phyloP scores from a whole-genome alignment of 768 basidiomycete genomes.

The Tylopilus intermedius region DNA sequence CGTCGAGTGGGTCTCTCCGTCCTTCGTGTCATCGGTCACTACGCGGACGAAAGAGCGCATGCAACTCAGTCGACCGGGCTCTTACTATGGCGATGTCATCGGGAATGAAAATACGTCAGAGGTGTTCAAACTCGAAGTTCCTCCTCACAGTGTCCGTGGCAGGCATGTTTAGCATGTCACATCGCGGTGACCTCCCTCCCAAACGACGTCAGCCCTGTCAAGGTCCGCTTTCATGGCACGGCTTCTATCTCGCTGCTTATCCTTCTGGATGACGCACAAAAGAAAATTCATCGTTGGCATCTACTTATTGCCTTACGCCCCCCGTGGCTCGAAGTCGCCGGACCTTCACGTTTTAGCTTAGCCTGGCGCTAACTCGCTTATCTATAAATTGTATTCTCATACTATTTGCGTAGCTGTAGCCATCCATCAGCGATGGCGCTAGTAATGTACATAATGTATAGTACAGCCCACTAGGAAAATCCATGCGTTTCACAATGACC shows the following conservation, averaged over 20 bases:
- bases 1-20: conserved; percentile 21
- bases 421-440: conserved; percentile 3
- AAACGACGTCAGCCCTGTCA: conserved; percentile 6
- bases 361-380: conserved; percentile 21
- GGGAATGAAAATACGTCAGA: conserved; percentile 27
- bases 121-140: conserved; percentile 6
- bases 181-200: conserved; percentile 4
- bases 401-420: conserved; percentile 11
- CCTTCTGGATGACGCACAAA: conserved; percentile 8
- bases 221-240: conserved; percentile 7
- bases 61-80: conserved; percentile 18
- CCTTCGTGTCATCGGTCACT: conserved; percentile 16
- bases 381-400: conserved; percentile 22
- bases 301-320: conserved; percentile 13
- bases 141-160: conserved; percentile 8
- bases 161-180: conserved; percentile 1
- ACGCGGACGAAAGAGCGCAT: conserved; percentile 13
- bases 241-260: conserved; percentile 1
- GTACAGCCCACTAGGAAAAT: conserved; percentile 3
- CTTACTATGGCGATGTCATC: conserved; percentile 25
- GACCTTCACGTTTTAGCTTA: conserved; percentile 2
- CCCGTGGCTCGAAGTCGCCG: conserved; percentile 8
- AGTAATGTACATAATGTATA: conserved; percentile 19
- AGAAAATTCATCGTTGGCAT: neutral
- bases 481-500: neutral